Percentiles rank a stretch among this genome's conserved stretches.
Evolutionary conservation across 768 basidiomycete species (phyloP).

Genomic region (Mycena rosella): DNA sequence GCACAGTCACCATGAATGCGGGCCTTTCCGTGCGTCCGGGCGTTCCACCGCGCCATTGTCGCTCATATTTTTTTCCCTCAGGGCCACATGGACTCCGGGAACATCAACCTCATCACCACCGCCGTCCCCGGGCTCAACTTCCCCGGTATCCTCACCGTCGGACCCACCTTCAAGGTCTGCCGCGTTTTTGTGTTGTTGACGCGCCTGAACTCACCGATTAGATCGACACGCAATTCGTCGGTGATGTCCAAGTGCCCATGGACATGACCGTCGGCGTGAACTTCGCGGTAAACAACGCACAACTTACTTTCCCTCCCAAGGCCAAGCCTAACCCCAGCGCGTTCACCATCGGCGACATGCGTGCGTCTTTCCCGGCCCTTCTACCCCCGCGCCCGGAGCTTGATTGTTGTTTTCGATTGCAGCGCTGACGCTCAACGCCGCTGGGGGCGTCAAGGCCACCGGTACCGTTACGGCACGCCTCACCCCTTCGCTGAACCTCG

Average conservation of each 20-base stretch:
- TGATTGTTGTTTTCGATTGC: background rate
- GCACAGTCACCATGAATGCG: slow-evolving; percentile 53
- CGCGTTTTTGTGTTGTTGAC: background rate
- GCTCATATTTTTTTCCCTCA: background rate
- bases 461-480: slow-evolving; percentile 47
- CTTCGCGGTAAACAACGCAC: slow-evolving; percentile 23
- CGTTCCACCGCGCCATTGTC: too few relatives aligned
- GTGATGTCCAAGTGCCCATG: slow-evolving; percentile 15
- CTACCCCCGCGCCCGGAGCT: too few relatives aligned
- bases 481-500: slow-evolving; percentile 45
- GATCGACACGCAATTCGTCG: slow-evolving; percentile 16
- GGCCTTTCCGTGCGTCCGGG: slow-evolving; percentile 47
- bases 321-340: background rate
- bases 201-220: background rate
- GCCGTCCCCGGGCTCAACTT: slow-evolving; percentile 50
- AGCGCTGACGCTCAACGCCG: slow-evolving; percentile 42
- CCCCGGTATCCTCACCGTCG: slow-evolving; percentile 62
- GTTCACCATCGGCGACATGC: slow-evolving; percentile 26
- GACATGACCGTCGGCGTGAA: slow-evolving; percentile 15
- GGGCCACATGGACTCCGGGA: too few relatives aligned
- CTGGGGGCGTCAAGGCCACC: slow-evolving; percentile 42
- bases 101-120: too few relatives aligned
- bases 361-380: slow-evolving; percentile 1
- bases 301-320: slow-evolving; percentile 24
- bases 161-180: slow-evolving; percentile 19